Conservation (phyloP, 257 asterid species). For the Ligustrum vulgare region DNA sequence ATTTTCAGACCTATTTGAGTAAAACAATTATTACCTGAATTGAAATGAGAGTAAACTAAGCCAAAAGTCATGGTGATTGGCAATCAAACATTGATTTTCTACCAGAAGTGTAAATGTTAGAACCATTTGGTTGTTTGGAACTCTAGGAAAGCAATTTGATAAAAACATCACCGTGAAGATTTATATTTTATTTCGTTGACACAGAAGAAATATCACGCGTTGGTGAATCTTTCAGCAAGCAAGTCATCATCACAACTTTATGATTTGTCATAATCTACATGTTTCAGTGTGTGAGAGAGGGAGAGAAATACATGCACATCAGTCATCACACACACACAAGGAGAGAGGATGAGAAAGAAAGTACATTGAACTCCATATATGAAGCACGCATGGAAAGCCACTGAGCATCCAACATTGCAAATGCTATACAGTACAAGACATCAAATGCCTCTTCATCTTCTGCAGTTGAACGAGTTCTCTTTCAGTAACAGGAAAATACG, state of each 20-base stretch:
- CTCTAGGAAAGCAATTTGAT: not conserved
- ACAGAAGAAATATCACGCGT: not conserved
- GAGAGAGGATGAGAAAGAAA: conserved; percentile 30
- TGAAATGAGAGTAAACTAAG: not conserved
- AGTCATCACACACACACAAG: not conserved
- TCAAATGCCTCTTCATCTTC: conserved; percentile 86
- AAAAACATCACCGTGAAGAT: not conserved
- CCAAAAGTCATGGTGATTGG: not conserved
- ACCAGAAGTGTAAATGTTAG: not conserved
- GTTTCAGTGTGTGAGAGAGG: not conserved
- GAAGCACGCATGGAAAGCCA: conserved; percentile 99
- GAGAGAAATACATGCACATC: not conserved
- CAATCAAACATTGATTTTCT: not conserved
- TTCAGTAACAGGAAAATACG: conserved; percentile 1
- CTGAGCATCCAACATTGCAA: conserved; percentile 92
- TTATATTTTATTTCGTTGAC: not conserved
- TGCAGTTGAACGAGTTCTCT: conserved; percentile 38
- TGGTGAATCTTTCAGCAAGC: not conserved
- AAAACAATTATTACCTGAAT: not conserved
- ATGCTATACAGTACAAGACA: conserved; percentile 74
- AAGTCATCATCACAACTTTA: not conserved
- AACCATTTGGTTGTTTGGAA: not conserved
- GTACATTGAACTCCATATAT: conserved; percentile 90
- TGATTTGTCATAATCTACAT: not conserved
- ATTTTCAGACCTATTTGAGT: not conserved